These are phyloP conservation scores for Cornus florida DNA, from an alignment of 148 eudicot species.

Conservation along the genomic window DNA sequence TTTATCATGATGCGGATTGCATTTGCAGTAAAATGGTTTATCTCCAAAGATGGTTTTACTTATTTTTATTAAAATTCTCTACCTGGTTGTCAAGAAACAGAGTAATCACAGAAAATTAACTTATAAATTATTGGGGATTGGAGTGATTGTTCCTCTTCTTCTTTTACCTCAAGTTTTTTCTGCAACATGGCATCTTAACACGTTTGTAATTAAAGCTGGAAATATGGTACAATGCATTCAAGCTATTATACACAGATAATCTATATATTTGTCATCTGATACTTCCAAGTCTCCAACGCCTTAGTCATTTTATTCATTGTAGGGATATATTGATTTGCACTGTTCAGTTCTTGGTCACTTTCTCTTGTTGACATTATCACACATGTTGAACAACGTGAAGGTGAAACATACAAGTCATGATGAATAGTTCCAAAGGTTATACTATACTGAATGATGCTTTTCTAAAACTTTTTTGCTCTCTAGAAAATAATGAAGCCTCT, in stretches of 20 bases:
- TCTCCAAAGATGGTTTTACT: not conserved
- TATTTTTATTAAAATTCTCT: too few species aligned
- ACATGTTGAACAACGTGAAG: not conserved
- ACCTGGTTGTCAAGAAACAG: too few species aligned
- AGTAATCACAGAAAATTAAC: too few species aligned
- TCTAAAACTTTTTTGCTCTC: not conserved
- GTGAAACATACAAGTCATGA: not conserved
- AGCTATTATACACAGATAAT: not conserved
- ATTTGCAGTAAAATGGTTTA: too few species aligned
- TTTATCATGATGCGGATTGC: not conserved
- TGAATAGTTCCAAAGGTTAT: not conserved
- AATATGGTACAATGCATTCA: not conserved
- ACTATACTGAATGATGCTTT: not conserved
- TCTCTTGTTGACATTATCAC: not conserved
- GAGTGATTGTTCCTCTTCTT: not conserved
- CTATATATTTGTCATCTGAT: not conserved
- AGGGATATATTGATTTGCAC: not conserved
- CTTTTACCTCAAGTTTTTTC: not conserved
- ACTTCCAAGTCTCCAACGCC: not conserved
- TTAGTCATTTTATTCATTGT: not conserved
- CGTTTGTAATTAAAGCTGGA: not conserved
- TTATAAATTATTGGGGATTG: too few species aligned
- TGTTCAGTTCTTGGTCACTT: not conserved
- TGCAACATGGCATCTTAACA: not conserved
- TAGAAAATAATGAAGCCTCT: too few species aligned